Evolutionary conservation across 2,329 filamentous ascomycete species (phyloP).

Genomic region (Fusarium euwallaceae): DNA sequence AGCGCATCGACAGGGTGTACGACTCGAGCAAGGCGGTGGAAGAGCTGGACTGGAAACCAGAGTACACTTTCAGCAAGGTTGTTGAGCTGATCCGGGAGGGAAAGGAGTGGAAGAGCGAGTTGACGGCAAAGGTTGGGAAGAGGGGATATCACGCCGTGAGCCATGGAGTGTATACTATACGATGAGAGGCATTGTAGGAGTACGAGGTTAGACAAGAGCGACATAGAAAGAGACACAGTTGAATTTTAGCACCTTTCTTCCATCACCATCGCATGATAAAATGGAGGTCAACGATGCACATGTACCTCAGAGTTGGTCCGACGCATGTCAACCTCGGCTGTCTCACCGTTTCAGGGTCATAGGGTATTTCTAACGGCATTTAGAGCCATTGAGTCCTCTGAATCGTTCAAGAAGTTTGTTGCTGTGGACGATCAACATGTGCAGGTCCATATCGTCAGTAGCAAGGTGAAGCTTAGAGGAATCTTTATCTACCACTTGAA

Average conservation of each 20-base stretch:
- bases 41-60: slow-evolving; percentile 59
- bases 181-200: slow-evolving; percentile 32
- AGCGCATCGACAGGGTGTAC: slow-evolving; percentile 60
- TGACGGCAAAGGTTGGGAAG: slow-evolving; percentile 56
- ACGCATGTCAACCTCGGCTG: too few species aligned
- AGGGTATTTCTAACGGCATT: too few species aligned
- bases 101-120: slow-evolving; percentile 55
- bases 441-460: too few species aligned
- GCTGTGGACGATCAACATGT: too few species aligned
- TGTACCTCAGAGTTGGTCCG: too few species aligned
- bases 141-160: slow-evolving; percentile 59
- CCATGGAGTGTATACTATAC: slow-evolving; percentile 59
- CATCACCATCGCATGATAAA: background rate
- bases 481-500: too few species aligned
- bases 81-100: slow-evolving; percentile 53
- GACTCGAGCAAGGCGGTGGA: slow-evolving; percentile 57
- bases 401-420: too few species aligned
- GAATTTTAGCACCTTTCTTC: background rate
- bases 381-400: too few species aligned
- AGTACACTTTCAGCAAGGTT: slow-evolving; percentile 55
- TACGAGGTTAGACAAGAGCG: background rate
- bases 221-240: background rate
- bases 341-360: too few species aligned
- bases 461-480: too few species aligned
- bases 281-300: background rate